Evolutionary conservation across 306 rosid species (phyloP).

Genomic region (Medicago arabica): DNA sequence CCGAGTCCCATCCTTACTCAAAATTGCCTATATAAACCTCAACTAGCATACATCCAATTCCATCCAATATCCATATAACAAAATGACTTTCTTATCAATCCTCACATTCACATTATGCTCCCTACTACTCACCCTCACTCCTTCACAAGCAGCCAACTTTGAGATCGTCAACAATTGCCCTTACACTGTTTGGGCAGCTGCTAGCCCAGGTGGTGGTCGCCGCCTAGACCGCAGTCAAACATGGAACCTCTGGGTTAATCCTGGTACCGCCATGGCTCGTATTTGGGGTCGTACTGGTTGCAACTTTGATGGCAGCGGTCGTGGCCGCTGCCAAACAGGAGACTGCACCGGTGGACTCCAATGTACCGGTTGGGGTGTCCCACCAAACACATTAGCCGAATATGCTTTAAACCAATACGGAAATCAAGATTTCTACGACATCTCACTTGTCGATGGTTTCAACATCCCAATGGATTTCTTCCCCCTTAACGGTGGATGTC

Average conservation of each 20-base stretch:
- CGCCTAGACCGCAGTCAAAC: constrained; percentile 45
- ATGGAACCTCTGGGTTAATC: constrained; percentile 47
- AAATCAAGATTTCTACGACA: constrained; percentile 56
- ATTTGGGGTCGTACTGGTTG: constrained; percentile 80
- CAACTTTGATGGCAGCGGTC: constrained; percentile 56
- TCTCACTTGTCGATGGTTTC: constrained; percentile 59
- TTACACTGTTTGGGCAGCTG: constrained; percentile 67
- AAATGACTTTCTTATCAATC: constrained; percentile 34
- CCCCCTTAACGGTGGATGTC: constrained; percentile 43
- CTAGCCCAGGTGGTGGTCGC: constrained; percentile 57
- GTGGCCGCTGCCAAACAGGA: constrained; percentile 59
- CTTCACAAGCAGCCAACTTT: constrained; percentile 45
- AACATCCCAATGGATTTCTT: constrained; percentile 60
- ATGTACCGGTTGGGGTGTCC: constrained; percentile 51
- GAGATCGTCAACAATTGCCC: constrained; percentile 58
- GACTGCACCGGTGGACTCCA: constrained; percentile 61
- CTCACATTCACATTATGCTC: constrained; percentile 7
- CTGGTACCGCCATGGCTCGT: constrained; percentile 52
- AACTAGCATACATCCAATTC: not conserved
- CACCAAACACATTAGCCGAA: constrained; percentile 70
- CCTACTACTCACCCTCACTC: constrained; percentile 10
- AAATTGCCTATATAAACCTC: constrained; percentile 38
- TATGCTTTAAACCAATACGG: constrained; percentile 48
- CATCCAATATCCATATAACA: not conserved
- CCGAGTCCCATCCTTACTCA: not conserved